Evolutionary conservation across 495 filamentous ascomycete genomes (phyloP).

Genomic region (Hypoxylon crocopeplum): DNA sequence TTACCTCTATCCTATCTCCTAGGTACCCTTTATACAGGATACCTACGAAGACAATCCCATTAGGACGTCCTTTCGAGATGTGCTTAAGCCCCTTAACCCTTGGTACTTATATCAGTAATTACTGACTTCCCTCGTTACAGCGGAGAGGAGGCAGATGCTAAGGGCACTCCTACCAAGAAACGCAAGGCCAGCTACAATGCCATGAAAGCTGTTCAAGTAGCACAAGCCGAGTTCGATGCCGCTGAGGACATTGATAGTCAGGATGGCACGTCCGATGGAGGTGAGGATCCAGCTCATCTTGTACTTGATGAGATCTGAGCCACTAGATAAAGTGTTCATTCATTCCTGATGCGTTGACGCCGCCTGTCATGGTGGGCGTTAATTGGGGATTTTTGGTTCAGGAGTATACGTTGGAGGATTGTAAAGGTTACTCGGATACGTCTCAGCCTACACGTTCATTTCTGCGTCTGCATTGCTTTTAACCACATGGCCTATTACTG

Average conservation of each 20-base stretch:
- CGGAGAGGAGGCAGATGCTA: conserved; percentile 3
- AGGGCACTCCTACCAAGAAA: conserved; percentile 1
- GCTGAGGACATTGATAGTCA: not conserved
- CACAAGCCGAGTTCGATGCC: not conserved
- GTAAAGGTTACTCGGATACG: too few species aligned
- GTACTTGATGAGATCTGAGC: not conserved
- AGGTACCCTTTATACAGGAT: too few species aligned
- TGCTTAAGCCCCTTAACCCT: not conserved
- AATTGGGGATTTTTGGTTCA: too few species aligned
- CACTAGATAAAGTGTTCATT: not conserved
- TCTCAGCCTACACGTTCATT: too few species aligned
- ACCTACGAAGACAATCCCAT: too few species aligned
- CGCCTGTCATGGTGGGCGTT: too few species aligned
- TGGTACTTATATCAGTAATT: not conserved
- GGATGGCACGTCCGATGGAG: not conserved
- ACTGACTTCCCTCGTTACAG: not conserved
- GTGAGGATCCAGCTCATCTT: not conserved
- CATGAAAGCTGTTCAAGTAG: not conserved
- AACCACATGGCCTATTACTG: too few species aligned
- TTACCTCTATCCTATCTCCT: too few species aligned
- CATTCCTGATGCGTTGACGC: too few species aligned
- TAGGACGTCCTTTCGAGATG: too few species aligned
- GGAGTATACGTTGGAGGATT: too few species aligned
- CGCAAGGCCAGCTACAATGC: not conserved
- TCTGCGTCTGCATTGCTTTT: too few species aligned